Evolutionary conservation across 345 rosid genomes (phyloP), one percentile per base, ranked within the genome.

Genomic region (Rhodamnia argentea): DNA sequence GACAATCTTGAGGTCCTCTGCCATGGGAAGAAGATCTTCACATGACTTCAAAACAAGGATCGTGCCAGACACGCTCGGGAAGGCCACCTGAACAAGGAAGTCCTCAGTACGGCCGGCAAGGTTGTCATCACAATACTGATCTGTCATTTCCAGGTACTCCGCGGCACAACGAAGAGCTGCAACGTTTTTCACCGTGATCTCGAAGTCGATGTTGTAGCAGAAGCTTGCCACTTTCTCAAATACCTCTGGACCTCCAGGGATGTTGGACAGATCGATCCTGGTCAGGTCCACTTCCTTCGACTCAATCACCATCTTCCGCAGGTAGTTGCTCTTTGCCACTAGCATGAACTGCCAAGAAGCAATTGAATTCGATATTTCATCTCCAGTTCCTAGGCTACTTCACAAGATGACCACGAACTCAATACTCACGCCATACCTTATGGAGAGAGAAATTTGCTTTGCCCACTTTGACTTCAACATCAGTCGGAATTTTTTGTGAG

Each of bases 121-220:
- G 88, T 94, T 94, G 86, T 87, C 90, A 62, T 92, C 95, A 82
- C 99, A 94, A 75, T 94, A 96, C 13, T 86, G 86, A 42, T 96
- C 96, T 0, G 95, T 94, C 99, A 97, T 97, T 85, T 97, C 93
- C 10, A 97, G 96, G 86, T 91, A 94, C 90, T 96, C 98, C 0
- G 96, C 98, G 1, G 99, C 96, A 85, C 99, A 97, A n/a, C 90
- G 95, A 59, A 97, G 97, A 75, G 96, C 94, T 6, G 98, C 99
- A 24, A 95, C 97, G 91, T 97, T 96, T 51, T 97, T 95, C 6
- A 97, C 96, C 0, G 98, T 97, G 87, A 96, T 96, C 88, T 97
- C 99, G 24, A 97, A 97, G 92, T 97, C 94, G 78, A 94, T 92
- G 3, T 98, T 95, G 85, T 97, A 97, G 88, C 98, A 97, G 92